Base-by-base conservation (phyloP, 2,329 filamentous ascomycete genomes). In the Aspergillus tanneri region DNA sequence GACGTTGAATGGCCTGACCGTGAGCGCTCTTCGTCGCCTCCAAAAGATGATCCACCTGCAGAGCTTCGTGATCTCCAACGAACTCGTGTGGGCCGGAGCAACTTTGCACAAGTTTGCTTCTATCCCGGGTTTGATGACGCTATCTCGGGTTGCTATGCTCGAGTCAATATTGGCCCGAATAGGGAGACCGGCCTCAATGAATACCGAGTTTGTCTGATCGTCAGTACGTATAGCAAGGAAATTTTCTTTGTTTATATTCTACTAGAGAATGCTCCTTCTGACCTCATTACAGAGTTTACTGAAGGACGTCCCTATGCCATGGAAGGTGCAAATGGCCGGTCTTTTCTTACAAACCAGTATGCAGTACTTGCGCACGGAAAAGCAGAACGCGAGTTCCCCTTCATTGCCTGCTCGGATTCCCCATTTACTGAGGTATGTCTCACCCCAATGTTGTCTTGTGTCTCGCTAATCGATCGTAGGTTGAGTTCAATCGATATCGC, bases 81-180 rank as follows among this genome's bases (percentile, higher is more conserved):
- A 42, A 83, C 92, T 44, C 84, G 90, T 48, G 81, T 99, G 49
- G 89, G 91, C 41, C 83, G 93, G 53, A 87, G 82, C 57, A 88
- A 90, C 63, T 96, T 99, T 67, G 86, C 87, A 5, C 84, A 92
- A 62, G 87, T 96, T 46, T 96, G 90, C 77, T 96, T 95, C 74
- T 92, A 91, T 59, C 93, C 93, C 9, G 86, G 86, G 3, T 96
- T 99, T 58, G 88, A 95, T 47, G 75, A 87, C 7, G 80, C 87
- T 23, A 87, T 96, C 61, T 83, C 78, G 12, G 90, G 90, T 43
- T 95, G 90, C 69, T 99, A 87, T 66, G 86, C 86, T 28, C 88
- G 93, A 43, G 83, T 97, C 56, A 88, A 85, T 53, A 82, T 96
- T 47, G 92, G 91, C 0, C 80, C 86, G 10, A 87, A 95, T 64